Percentiles rank a stretch among this genome's conserved stretches.
Conservation (phyloP, 2,329 filamentous ascomycete genomes). For the Grosmannia serpens region DNA sequence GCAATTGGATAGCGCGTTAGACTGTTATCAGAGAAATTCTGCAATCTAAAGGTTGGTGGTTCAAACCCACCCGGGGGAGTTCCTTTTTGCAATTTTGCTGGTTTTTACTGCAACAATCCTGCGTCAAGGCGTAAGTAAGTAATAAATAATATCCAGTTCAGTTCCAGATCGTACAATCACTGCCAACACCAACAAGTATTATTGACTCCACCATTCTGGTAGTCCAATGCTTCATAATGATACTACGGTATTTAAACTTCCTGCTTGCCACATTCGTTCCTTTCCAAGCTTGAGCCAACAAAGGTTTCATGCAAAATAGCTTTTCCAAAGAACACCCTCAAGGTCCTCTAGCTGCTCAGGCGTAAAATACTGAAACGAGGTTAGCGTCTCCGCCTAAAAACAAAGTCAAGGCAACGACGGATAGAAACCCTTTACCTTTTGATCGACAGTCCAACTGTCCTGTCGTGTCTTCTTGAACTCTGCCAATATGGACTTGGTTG, state of each 20-base stretch:
- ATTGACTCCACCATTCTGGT: neutral
- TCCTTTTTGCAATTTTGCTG: neutral
- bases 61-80: constrained; percentile 1
- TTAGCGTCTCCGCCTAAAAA: constrained; percentile 11
- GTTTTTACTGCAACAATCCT: neutral
- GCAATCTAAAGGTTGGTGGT: constrained; percentile 1
- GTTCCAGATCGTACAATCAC: too few relatives aligned
- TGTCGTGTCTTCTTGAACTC: constrained; percentile 99
- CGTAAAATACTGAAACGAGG: constrained; percentile 59
- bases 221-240: neutral
- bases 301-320: constrained; percentile 72
- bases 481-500: constrained; percentile 83
- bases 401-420: neutral
- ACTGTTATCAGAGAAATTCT: neutral
- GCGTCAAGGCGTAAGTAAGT: neutral
- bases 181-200: neutral
- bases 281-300: neutral
- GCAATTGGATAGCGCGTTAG: constrained; percentile 2
- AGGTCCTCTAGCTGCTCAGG: constrained; percentile 88
- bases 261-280: neutral
- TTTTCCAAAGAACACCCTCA: constrained; percentile 97
- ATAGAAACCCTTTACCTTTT: constrained; percentile 59
- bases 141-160: too few relatives aligned
- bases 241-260: neutral
- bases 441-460: constrained; percentile 96